Evolutionary conservation across 441 rosid species (phyloP), one percentile per base, ranked within the genome.

Genomic region (Erysimum cheiri): DNA sequence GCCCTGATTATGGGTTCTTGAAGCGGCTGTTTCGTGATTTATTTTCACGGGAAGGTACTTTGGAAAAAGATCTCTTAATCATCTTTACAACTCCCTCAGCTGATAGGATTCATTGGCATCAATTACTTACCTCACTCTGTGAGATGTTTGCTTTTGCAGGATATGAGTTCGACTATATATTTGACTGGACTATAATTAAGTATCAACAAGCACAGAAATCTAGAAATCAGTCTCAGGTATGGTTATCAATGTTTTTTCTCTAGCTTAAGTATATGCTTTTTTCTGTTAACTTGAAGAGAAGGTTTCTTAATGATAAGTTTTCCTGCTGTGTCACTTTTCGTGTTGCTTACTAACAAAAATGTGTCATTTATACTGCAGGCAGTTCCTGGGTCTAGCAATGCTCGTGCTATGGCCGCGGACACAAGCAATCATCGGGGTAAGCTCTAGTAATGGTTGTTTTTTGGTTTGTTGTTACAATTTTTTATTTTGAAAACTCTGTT

Each of bases 101-200:
- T 75, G 77, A 75, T 40, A 75, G 72, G 78, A 43, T 76, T 71
- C 55, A 8, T 10, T 2, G 14, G 43, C 24, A 56, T 64, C 6
- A 8, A 4, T 41, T 52, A 50, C 37, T 6, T 29, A 22, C 26
- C 70, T 77, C 79, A 54, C 50, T 76, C 71, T n/a, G n/a, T n/a
- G n/a, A n/a, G n/a, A n/a, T n/a, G n/a, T n/a, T 32, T 60, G 28
- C 29, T 49, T 7, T 71, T 49, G 41, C 83, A 92, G 98, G 93
- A 32, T 87, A 77, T 78, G 88, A 83, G 69, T 89, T 81, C 70
- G 96, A 92, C 80, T 85, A 82, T 64, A 75, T 89, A 48, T 92
- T 88, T 82, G 97, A 92, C 84, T 92, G 97, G 97, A 92, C 96
- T 36, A 85, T 92, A 57, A 84, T 89, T n/a, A 92, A 92, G 87